A percentile compares a stretch with the other conserved stretches of the same genome.
phyloP scores from a whole-genome alignment of 2,329 filamentous ascomycete species.

The Ophiocordyceps camponoti-rufipedis region DNA sequence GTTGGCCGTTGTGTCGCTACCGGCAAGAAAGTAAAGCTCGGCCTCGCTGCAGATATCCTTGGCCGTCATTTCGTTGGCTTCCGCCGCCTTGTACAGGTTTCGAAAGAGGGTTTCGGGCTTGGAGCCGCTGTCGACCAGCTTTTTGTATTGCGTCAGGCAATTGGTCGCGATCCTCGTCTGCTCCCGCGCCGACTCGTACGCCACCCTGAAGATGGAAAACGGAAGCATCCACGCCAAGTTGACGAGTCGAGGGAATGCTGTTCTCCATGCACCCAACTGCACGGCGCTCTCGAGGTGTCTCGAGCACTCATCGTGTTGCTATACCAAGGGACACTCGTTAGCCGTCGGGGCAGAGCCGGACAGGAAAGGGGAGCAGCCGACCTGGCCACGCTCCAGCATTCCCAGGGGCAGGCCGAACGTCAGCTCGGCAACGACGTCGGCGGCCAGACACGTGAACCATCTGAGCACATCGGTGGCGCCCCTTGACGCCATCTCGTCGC shows the following conservation, averaged over 20 bases:
- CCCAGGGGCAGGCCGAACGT: conserved; percentile 31
- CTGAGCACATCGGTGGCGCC: conserved; percentile 25
- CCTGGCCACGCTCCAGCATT: neutral
- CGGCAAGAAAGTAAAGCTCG: conserved; percentile 23
- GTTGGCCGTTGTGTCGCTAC: conserved; percentile 28
- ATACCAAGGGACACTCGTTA: too few species aligned
- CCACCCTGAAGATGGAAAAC: conserved; percentile 7
- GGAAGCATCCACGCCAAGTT: conserved; percentile 6
- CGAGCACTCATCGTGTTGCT: conserved; percentile 19
- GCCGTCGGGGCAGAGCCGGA: neutral
- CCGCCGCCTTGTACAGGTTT: conserved; percentile 15
- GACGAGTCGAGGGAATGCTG: conserved; percentile 11
- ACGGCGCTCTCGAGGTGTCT: conserved; percentile 15
- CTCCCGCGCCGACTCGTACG: conserved; percentile 1
- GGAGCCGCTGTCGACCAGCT: conserved; percentile 5
- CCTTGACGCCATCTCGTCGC: conserved; percentile 15
- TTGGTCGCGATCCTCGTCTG: conserved; percentile 9
- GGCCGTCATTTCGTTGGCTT: conserved; percentile 8
- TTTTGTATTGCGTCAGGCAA: conserved; percentile 10
- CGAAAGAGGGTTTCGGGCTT: conserved; percentile 16
- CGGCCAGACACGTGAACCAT: conserved; percentile 32
- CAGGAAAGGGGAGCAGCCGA: neutral
- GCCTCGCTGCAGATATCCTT: conserved; percentile 9
- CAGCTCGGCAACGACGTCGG: conserved; percentile 31
- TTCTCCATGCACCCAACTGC: conserved; percentile 6